Evolutionary conservation across 192 early-diverging fungal genomes (phyloP).

Genomic region (Podila epigama): DNA sequence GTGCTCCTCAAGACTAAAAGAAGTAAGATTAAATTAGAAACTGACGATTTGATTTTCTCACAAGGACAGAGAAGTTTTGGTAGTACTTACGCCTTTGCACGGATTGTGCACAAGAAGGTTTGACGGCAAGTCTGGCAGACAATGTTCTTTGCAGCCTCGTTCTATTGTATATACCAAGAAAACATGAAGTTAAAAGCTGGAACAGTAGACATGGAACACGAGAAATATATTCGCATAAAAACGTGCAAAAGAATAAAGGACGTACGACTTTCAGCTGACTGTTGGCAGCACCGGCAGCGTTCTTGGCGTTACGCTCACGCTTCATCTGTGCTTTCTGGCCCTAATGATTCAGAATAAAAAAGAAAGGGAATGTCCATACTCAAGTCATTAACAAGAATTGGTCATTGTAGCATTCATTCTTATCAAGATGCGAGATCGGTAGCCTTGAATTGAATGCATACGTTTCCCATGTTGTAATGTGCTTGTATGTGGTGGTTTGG

Average conservation of each 20-base stretch:
- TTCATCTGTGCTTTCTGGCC: constrained; percentile 72
- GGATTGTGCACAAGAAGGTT: constrained; percentile 83
- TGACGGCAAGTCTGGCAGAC: constrained; percentile 80
- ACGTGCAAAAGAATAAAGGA: background rate
- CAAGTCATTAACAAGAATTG: no score
- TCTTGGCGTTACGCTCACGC: constrained; percentile 74
- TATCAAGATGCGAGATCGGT: background rate
- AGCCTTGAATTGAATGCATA: constrained; percentile 5
- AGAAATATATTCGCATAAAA: background rate
- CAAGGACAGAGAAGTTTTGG: background rate
- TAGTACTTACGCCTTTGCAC: constrained; percentile 68
- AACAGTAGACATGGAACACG: background rate
- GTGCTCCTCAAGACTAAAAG: constrained; percentile 69
- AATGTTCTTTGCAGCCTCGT: constrained; percentile 82
- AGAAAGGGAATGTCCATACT: background rate
- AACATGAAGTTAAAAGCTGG: background rate
- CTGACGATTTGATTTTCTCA: background rate
- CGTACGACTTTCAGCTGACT: constrained; percentile 70
- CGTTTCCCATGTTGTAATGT: constrained; percentile 36
- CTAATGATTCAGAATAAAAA: constrained; percentile 17
- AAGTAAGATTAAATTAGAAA: background rate
- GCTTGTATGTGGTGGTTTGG: background rate
- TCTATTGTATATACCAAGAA: constrained; percentile 50
- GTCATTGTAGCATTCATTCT: background rate
- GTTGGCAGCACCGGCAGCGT: constrained; percentile 50